phyloP scores from a whole-genome alignment of 257 asterid genomes.

The Ajuga chamaepitys region DNA sequence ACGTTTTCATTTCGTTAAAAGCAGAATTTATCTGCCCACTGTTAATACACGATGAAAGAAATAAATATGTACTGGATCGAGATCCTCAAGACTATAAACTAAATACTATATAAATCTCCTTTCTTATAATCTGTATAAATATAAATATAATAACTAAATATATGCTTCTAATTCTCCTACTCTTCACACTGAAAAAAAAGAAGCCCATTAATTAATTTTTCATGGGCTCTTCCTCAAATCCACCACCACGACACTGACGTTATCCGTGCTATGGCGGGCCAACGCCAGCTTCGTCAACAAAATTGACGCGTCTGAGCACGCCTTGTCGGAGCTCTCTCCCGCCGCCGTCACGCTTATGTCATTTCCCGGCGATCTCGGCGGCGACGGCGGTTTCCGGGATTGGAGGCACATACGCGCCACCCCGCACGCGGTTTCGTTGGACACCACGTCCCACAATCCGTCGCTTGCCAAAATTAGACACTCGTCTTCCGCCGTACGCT shows the following conservation, averaged over 20 bases:
- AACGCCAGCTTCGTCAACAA: conserved; percentile 83
- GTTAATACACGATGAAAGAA: background rate
- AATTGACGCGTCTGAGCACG: conserved; percentile 90
- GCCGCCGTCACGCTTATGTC: conserved; percentile 29
- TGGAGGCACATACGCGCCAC: conserved; percentile 87
- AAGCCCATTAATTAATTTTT: background rate
- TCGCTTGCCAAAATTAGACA: conserved; percentile 81
- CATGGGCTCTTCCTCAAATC: conserved; percentile 45
- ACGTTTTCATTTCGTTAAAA: conserved; percentile 8
- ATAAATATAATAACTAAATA: conserved; percentile 3
- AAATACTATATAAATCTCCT: background rate
- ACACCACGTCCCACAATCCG: conserved; percentile 91
- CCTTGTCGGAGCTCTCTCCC: conserved; percentile 67
- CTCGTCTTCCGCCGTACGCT: conserved; percentile 61
- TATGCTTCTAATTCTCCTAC: conserved; percentile 6
- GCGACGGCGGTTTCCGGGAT: conserved; percentile 42
- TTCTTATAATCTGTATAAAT: background rate
- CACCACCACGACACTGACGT: no score
- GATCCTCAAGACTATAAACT: background rate
- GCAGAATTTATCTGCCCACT: conserved; percentile 1
- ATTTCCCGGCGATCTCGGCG: conserved; percentile 45
- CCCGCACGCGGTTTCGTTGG: conserved; percentile 85
- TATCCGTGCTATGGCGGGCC: conserved; percentile 83
- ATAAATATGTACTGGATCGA: background rate
- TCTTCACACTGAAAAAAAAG: background rate